Evolutionary conservation across 2,329 filamentous ascomycete species (phyloP), one percentile per base, ranked within the genome.

Genomic region (Colletotrichum siamense): DNA sequence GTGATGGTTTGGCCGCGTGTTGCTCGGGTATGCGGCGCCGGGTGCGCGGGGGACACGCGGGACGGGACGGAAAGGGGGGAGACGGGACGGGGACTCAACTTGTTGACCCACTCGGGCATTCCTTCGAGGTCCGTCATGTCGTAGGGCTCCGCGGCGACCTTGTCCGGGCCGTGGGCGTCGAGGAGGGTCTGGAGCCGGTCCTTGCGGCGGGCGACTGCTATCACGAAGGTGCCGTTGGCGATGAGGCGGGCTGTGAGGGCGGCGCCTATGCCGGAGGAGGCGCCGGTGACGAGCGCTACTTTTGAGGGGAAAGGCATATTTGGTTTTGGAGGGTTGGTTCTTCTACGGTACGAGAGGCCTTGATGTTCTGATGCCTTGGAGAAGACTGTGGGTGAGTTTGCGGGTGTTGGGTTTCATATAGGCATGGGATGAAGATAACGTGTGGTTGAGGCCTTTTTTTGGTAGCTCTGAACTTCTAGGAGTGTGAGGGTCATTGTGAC

Each of bases 241-340:
- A 92, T 77, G 73, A 85, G 79, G 66, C 81, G 81, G 74, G 83
- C 82, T 22, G 88, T 86, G 70, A 91, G 83, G 4, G 86, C 88
- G 57, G 80, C 81, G 69, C 90, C 90, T 73, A 92, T 92, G 61
- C 90, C 90, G 3, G 88, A 86, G 0, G 90, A 91, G 16, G 89
- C 89, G 16, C 90, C 89, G 39, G 92, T 83, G 63, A 92, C 79
- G 71, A 92, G 88, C 34, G 91, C 85, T 52, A 87, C 88, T 67
- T 90, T 90, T 82, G 91, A 92, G 8, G 84, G 86, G 81, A 91
- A 91, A 8, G 86, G 77, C 89, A 91, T 91, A 1, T 34, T 66
- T 83, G 69, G 15, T 7, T 18, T 8, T 26, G 12, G 22, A 12
- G 24, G 22, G 8, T 30, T 24, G 22, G 30, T 28, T 61, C 15